Evolutionary conservation across 1,284 basidiomycete species (phyloP), one percentile per base, ranked within the genome.

Genomic region (Cryptococcus jaspeensis): DNA sequence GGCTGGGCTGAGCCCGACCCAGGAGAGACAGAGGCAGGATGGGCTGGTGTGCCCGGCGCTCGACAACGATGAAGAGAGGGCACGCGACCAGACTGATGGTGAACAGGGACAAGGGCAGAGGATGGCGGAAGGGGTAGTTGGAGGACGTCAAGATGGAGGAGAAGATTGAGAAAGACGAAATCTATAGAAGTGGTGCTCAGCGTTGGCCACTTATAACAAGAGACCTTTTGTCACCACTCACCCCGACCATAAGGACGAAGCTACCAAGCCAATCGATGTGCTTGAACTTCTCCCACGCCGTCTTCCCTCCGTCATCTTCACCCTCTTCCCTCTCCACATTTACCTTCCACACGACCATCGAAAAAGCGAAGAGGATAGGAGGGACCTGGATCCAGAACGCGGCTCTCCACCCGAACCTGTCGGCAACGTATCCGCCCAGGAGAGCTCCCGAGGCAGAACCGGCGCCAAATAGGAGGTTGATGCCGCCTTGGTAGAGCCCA

Each of bases 401-500:
- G 9, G 57, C 55, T 38, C 69, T 49, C 70, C 70, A 72, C n/a
- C 68, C 68, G 5, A 52, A 65, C 11, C 39, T 22, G 50, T 72
- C 68, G 0, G 63, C 50, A 1, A 71, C 58, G 13, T 38, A 61
- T 9, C 69, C 69, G 8, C 70, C 70, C 1, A 71, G 32, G 8
- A 71, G 60, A 0, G 65, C 63, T 13, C 70, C 70, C 0, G 56
- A 50, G 0, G 67, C 67, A 1, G 61, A 51, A 11, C 70, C 69
- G 2, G 59, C 60, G 5, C 62, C 66, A 28, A 66, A 66, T 9
- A 72, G 58, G n/a, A 69, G 38, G 41, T 67, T 68, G 7, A 65
- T 60, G 20, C 60, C 64, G 15, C 70, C 69, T 61, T 69, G 69
- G 50, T 71, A 71, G 5, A 71, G 52, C 1, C 70, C 70, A n/a